phyloP scores from a whole-genome alignment of 2,329 filamentous ascomycete genomes.

The Neospermospora avenae region DNA sequence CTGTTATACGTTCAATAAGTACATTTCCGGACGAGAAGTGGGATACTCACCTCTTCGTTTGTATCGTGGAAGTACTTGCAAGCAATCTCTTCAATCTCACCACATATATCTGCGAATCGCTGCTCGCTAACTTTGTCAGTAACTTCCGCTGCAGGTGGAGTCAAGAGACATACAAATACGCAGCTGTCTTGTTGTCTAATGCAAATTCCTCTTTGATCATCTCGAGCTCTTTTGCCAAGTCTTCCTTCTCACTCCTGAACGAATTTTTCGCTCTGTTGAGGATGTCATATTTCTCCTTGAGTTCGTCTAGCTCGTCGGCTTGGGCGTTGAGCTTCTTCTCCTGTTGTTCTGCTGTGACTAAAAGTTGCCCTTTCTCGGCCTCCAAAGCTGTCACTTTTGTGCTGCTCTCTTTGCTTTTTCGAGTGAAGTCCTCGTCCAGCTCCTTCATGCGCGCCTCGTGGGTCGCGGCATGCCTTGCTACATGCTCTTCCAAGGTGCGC shows the following conservation, averaged over 20 bases:
- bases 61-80: slow-evolving; percentile 13
- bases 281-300: slow-evolving; percentile 3
- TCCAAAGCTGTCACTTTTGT: slow-evolving; percentile 7
- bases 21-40: not conserved
- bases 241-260: slow-evolving; percentile 11
- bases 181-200: not conserved
- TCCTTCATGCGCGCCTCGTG: slow-evolving; percentile 1
- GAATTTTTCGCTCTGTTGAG: slow-evolving; percentile 8
- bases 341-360: slow-evolving; percentile 3
- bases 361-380: slow-evolving; percentile 5
- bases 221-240: slow-evolving; percentile 9
- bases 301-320: slow-evolving; percentile 4
- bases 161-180: not conserved
- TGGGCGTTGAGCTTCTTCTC: slow-evolving; percentile 2
- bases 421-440: slow-evolving; percentile 10
- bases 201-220: slow-evolving; percentile 17
- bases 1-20: slow-evolving; percentile 14
- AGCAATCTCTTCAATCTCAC: slow-evolving; percentile 7
- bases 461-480: not conserved
- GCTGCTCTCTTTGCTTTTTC: slow-evolving; percentile 5
- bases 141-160: not conserved
- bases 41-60: slow-evolving; percentile 4
- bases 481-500: slow-evolving; percentile 2
- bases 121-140: not conserved
- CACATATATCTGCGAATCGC: slow-evolving; percentile 3